Conservation (phyloP, 345 rosid genomes). For the Eucalyptus curtisii region DNA sequence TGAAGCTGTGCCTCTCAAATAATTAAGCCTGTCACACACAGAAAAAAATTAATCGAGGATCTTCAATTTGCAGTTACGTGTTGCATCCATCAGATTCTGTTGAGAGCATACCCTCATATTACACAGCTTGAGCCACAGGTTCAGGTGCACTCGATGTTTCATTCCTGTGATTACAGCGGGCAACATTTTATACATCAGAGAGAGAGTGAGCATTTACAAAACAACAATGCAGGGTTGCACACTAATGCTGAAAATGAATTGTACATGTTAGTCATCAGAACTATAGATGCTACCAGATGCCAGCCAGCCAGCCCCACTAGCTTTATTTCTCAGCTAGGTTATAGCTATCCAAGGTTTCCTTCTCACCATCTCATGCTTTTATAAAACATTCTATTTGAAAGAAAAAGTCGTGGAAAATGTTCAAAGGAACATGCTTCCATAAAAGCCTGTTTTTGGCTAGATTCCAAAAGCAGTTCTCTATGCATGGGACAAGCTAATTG, state of each 20-base stretch:
- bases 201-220: not conserved
- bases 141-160: conserved; percentile 27
- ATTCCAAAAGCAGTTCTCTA: not conserved
- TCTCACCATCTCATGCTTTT: not conserved
- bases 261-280: not conserved
- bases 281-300: not conserved
- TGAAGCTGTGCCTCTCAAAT: not conserved
- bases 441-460: not conserved
- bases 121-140: conserved; percentile 45
- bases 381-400: not conserved
- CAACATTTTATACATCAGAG: not conserved
- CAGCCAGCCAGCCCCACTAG: not conserved
- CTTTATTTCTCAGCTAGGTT: not conserved
- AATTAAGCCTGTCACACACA: not conserved
- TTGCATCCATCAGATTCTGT: not conserved
- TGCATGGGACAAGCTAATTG: not conserved
- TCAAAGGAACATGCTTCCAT: not conserved
- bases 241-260: not conserved
- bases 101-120: not conserved
- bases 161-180: conserved; percentile 13
- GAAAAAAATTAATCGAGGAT: not conserved
- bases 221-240: not conserved
- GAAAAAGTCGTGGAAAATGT: not conserved
- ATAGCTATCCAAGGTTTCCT: not conserved
- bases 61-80: not conserved